Percentiles rank a stretch among this genome's conserved stretches.
Evolutionary conservation across 306 rosid genomes (phyloP).

Genomic region (Quercus berberidifolia): DNA sequence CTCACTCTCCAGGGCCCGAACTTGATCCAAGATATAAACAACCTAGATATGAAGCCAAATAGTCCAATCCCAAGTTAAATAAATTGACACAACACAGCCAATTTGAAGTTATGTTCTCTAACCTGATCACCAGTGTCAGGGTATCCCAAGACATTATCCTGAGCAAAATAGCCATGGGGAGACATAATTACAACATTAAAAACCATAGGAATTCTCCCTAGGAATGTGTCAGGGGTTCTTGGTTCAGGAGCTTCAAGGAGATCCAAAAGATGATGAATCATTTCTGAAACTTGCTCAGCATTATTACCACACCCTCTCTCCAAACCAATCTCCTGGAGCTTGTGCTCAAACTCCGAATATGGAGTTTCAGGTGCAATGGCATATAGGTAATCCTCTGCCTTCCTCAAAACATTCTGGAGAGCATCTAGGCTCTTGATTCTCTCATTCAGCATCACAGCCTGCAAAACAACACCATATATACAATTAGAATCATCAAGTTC

Average conservation of each 20-base stretch:
- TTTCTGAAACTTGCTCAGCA: too few species aligned
- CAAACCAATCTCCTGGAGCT: too few species aligned
- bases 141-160: slow-evolving; percentile 93
- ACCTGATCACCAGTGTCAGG: slow-evolving; percentile 99
- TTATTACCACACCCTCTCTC: too few species aligned
- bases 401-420: too few species aligned
- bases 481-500: too few species aligned
- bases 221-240: slow-evolving; percentile 85
- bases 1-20: slow-evolving; percentile 93
- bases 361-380: too few species aligned
- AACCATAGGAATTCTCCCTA: slow-evolving; percentile 94
- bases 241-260: slow-evolving; percentile 99
- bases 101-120: not conserved
- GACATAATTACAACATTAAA: slow-evolving; percentile 96
- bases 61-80: not conserved
- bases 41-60: slow-evolving; percentile 39
- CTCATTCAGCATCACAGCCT: too few species aligned
- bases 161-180: slow-evolving; percentile 98
- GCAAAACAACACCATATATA: too few species aligned
- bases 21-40: slow-evolving; percentile 99
- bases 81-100: not conserved
- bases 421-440: too few species aligned
- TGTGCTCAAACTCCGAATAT: too few species aligned
- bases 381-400: not conserved
- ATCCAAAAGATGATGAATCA: slow-evolving; percentile 47